Evolutionary conservation across 768 basidiomycete genomes (phyloP), one percentile per base, ranked within the genome.

Genomic region (Boletellus ananas): DNA sequence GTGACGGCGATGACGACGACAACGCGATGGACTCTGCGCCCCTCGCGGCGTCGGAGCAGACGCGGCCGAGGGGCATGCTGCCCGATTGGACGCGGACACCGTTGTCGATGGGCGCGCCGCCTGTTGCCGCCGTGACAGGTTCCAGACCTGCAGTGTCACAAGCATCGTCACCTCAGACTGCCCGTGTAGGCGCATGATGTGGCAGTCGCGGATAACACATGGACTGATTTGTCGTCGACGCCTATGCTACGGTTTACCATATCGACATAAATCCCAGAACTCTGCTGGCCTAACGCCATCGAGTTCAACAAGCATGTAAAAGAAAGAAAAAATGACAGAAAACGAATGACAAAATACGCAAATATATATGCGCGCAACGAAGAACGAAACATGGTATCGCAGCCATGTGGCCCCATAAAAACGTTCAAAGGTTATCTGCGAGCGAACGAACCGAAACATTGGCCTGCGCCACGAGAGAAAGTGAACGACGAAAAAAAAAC

Each of bases 31-130:
- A 53, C 3, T 34, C 45, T 11, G 36, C n/a, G 7, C n/a, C 55
- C 0, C 54, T 59, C 23, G 35, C 47, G 25, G 54, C 45, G 35
- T 51, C 62, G 17, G 65, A 68, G 25, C 67, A 69, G 34, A 50
- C 29, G 29, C 29, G 58, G 11, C 62, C 72, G 7, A 70, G 62
- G 40, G 77, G 70, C 54, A 70, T 86, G 41, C 67, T 92, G 33
- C 90, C 90, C 4, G 90, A 93, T 67, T 93, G 90, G 90, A 90
- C 90, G 21, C 75, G 83, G 50, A 72, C 74, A 11, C 76, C 81
- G 5, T 70, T 92, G 42, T 71, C 84, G 0, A 55, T 59, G 4
- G 88, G 86, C 29, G 87, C 90, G 16, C 85, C 86, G 3, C 65
- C 79, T 21, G 84, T 80, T n/a, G 40, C 60, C 34, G 38, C 58